These are phyloP conservation scores for Cornus suecica DNA, from an alignment of 148 eudicot species.

Conservation along the genomic window DNA sequence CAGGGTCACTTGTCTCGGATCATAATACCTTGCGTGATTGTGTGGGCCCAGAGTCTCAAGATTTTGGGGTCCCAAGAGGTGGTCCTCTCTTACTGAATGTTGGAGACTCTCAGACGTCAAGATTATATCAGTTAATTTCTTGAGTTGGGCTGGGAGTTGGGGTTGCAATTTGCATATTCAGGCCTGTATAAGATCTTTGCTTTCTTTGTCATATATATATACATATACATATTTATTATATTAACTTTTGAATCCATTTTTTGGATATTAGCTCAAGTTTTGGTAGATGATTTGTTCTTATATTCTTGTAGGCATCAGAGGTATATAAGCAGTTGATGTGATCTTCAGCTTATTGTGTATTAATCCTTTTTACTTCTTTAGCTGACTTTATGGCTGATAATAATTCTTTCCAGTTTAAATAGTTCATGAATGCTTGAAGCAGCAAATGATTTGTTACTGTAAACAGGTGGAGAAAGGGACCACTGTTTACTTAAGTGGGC, in stretches of 20 bases:
- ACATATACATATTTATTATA: no score
- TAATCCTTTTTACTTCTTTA: not conserved
- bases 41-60: no score
- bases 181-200: not conserved
- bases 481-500: constrained; percentile 82
- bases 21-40: no score
- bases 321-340: not conserved
- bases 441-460: not conserved
- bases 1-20: not conserved
- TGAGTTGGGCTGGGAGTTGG: no score
- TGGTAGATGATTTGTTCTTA: not conserved
- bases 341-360: not conserved
- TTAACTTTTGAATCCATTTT: not conserved
- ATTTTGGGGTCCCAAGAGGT: no score
- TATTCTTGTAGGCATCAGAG: constrained; percentile 6
- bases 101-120: no score
- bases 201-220: not conserved
- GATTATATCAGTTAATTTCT: no score
- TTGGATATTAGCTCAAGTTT: no score
- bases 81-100: no score
- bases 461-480: constrained; percentile 91
- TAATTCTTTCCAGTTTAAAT: not conserved
- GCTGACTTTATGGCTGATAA: not conserved
- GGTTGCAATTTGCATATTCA: no score
- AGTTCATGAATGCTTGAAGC: constrained; percentile 1